A percentile compares a stretch with the other conserved stretches of the same genome.
phyloP scores from a whole-genome alignment of 257 asterid genomes.

The Scutellaria galericulata region DNA sequence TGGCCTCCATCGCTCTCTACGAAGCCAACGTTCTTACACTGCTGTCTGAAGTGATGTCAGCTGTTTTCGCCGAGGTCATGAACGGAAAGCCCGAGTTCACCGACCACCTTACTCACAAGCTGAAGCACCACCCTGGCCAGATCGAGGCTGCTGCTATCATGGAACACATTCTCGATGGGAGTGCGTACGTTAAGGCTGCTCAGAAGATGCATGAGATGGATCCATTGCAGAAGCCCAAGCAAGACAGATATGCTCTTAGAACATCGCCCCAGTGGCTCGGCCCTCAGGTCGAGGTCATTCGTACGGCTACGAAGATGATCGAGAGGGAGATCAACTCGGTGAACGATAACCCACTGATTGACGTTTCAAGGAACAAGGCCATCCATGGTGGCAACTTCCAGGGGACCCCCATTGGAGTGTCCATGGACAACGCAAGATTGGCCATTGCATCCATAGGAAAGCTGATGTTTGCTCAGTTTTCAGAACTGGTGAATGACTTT shows the following conservation, averaged over 20 bases:
- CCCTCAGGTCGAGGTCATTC: conserved; percentile 60
- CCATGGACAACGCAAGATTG: conserved; percentile 58
- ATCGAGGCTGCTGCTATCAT: conserved; percentile 64
- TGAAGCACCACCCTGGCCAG: conserved; percentile 67
- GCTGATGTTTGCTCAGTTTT: conserved; percentile 55
- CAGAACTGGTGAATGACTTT: conserved; percentile 56
- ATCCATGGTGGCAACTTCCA: conserved; percentile 65
- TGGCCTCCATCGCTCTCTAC: conserved; percentile 56
- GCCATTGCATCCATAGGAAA: conserved; percentile 61
- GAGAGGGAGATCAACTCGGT: conserved; percentile 62
- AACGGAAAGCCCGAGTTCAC: conserved; percentile 65
- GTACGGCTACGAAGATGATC: conserved; percentile 59
- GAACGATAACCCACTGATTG: conserved; percentile 60
- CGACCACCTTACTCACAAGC: conserved; percentile 60
- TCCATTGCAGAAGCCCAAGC: conserved; percentile 58
- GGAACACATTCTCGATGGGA: conserved; percentile 62
- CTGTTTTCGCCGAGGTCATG: conserved; percentile 64
- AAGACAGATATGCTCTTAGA: conserved; percentile 58
- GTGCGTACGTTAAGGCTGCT: conserved; percentile 50
- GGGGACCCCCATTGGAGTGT: conserved; percentile 61
- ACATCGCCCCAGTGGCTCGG: conserved; percentile 69
- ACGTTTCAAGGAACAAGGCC: conserved; percentile 60
- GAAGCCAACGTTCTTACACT: conserved; percentile 53
- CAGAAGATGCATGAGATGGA: conserved; percentile 51
- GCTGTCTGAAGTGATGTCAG: conserved; percentile 53